A percentile compares a stretch with the other conserved stretches of the same genome.
Evolutionary conservation across 805 yeast genomes (phyloP).

Genomic region (Monosporozyma servazzii): DNA sequence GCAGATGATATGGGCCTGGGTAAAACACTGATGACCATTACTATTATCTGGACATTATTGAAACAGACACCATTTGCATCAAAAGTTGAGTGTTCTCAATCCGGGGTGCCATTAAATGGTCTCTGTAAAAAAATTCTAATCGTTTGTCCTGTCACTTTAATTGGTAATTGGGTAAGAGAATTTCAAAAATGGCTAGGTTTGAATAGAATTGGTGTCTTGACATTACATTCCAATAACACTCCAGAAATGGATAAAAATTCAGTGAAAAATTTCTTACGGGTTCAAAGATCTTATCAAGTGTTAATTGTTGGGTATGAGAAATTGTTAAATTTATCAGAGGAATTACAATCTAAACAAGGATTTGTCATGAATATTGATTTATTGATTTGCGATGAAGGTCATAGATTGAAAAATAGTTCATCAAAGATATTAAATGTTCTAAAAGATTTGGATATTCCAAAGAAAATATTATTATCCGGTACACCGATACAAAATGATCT

Average conservation of each 20-base stretch:
- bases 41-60: constrained; percentile 74
- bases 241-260: constrained; percentile 47
- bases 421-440: constrained; percentile 66
- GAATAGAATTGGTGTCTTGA: constrained; percentile 55
- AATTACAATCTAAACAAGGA: constrained; percentile 34
- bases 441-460: constrained; percentile 43
- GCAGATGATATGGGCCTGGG: constrained; percentile 99
- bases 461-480: constrained; percentile 66
- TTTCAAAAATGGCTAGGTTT: constrained; percentile 80
- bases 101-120: constrained; percentile 28
- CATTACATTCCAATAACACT: constrained; percentile 42
- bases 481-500: constrained; percentile 93
- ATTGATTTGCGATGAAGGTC: constrained; percentile 92
- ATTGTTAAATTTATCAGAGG: constrained; percentile 44
- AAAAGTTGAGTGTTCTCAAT: constrained; percentile 28
- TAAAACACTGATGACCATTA: constrained; percentile 76
- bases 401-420: constrained; percentile 65
- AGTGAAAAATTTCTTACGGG: constrained; percentile 50
- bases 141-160: constrained; percentile 86
- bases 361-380: constrained; percentile 42
- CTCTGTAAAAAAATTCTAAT: constrained; percentile 54
- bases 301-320: constrained; percentile 85
- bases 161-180: constrained; percentile 81
- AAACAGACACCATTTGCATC: constrained; percentile 48
- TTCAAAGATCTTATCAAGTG: constrained; percentile 66